These are phyloP conservation scores for Pouteria campechiana DNA, from an alignment of 179 eudicot species.

Conservation along the genomic window DNA sequence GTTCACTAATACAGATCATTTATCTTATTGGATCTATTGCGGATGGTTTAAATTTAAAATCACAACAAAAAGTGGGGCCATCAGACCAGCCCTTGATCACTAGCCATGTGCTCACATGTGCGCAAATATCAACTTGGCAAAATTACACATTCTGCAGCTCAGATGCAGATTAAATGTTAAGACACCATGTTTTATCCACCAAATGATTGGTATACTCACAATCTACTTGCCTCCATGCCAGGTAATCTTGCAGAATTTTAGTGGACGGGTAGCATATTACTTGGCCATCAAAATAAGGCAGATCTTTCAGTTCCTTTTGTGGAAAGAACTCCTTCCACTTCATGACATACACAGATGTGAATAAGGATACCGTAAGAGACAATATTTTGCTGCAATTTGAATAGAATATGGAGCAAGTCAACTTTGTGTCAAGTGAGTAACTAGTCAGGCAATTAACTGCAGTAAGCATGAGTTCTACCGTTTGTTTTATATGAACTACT, in stretches of 20 bases:
- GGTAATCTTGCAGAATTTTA: slow-evolving; percentile 63
- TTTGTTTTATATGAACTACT: too few species aligned
- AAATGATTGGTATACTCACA: too few species aligned
- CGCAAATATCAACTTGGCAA: too few species aligned
- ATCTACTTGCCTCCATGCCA: slow-evolving; percentile 98
- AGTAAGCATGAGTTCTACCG: too few species aligned
- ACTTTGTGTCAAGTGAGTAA: too few species aligned
- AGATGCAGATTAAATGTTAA: too few species aligned
- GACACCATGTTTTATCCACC: too few species aligned
- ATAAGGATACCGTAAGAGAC: slow-evolving; percentile 60
- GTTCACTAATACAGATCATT: too few species aligned
- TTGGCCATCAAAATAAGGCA: slow-evolving; percentile 85
- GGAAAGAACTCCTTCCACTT: slow-evolving; percentile 70
- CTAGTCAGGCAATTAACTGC: too few species aligned
- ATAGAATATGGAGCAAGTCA: slow-evolving; percentile 2
- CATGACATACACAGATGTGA: slow-evolving; percentile 52
- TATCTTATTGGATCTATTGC: too few species aligned
- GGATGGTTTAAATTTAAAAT: background rate
- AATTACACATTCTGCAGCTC: background rate
- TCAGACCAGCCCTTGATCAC: too few species aligned
- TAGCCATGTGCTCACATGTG: too few species aligned
- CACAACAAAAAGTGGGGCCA: background rate
- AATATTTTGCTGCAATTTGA: slow-evolving; percentile 53
- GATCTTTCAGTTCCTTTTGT: slow-evolving; percentile 37
- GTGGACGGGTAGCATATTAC: slow-evolving; percentile 87